Evolutionary conservation across 2,329 filamentous ascomycete species (phyloP).

Genomic region (Apiospora hydei): DNA sequence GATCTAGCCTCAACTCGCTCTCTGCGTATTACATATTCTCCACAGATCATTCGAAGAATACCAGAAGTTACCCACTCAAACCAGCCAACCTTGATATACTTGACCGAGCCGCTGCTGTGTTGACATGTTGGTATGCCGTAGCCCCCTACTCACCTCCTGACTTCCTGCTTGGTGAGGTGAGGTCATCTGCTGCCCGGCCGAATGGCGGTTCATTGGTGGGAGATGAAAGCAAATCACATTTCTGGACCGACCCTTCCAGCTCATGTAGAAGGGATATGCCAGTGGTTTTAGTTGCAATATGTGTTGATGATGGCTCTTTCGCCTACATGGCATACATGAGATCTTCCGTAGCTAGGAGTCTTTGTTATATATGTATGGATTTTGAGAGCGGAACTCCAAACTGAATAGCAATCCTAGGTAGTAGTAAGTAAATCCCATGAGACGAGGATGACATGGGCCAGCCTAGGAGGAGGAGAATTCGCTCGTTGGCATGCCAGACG

Average conservation of each 20-base stretch:
- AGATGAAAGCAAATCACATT: neutral
- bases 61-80: constrained; percentile 72
- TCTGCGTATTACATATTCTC: constrained; percentile 67
- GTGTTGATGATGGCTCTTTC: no score
- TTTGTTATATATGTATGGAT: no score
- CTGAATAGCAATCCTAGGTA: no score
- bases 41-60: constrained; percentile 56
- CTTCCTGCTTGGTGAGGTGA: neutral
- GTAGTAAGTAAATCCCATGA: no score
- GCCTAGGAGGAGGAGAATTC: neutral
- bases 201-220: neutral
- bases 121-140: neutral
- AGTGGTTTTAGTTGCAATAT: neutral
- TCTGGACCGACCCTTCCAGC: neutral
- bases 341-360: no score
- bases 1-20: constrained; percentile 63
- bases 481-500: no score
- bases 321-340: no score
- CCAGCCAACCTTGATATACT: constrained; percentile 13
- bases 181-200: neutral
- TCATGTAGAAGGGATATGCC: neutral
- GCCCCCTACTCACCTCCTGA: neutral
- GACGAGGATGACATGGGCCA: neutral
- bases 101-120: neutral
- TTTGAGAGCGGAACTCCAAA: no score